Percentiles rank a stretch among this genome's conserved stretches.
These are phyloP conservation scores for Mortierella sp. DNA, from an alignment of 371 early-diverging fungal genomes.

Conservation along the genomic window DNA sequence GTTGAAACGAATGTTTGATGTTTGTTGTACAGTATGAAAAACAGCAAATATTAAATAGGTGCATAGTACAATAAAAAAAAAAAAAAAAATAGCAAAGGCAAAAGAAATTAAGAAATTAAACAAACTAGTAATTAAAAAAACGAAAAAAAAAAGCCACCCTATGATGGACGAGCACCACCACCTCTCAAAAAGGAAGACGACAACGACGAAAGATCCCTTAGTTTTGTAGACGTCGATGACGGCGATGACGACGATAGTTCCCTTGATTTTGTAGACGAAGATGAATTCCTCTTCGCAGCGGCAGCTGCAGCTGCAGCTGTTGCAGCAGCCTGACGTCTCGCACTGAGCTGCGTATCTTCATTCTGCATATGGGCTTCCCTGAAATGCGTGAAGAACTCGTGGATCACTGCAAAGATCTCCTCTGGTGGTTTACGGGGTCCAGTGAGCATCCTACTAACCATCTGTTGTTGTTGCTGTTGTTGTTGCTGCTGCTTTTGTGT, in stretches of 20 bases:
- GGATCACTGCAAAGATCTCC: constrained; percentile 50
- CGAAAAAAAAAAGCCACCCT: background rate
- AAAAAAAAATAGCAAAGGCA: background rate
- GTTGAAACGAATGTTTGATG: background rate
- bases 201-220: background rate
- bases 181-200: constrained; percentile 5
- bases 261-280: background rate
- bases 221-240: background rate
- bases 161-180: constrained; percentile 14
- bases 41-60: background rate
- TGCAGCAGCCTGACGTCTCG: constrained; percentile 33
- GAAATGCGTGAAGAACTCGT: constrained; percentile 49
- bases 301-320: background rate
- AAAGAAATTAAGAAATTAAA: background rate
- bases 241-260: background rate
- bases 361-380: constrained; percentile 54
- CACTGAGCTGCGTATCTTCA: constrained; percentile 34
- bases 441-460: constrained; percentile 22
- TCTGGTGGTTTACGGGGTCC: constrained; percentile 54
- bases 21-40: constrained; percentile 5
- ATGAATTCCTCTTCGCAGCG: constrained; percentile 2
- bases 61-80: constrained; percentile 7
- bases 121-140: too few species aligned
- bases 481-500: background rate
- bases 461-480: constrained; percentile 16